Evolutionary conservation across 2,329 filamentous ascomycete genomes (phyloP), one percentile per base, ranked within the genome.

Genomic region (Lomentospora prolificans): DNA sequence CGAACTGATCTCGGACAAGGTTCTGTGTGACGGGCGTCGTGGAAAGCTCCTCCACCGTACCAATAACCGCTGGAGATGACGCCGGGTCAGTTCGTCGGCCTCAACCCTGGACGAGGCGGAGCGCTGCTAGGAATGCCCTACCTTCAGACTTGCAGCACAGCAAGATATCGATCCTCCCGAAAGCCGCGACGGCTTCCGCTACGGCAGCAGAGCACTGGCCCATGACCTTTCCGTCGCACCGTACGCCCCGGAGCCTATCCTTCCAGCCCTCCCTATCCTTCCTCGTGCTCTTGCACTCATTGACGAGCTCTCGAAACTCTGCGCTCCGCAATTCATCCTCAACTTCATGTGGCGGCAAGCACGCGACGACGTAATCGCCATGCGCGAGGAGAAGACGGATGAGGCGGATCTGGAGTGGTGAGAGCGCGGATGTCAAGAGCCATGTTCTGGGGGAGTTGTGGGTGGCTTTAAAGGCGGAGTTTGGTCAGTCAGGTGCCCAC

Each of bases 61-160:
- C 94, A 31, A 97, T 83, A 30, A 96, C 82, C 60, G 90, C 89
- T 90, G 28, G n/a, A 41, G 7, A 39, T n/a, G 17, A 10, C 9
- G 14, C 19, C 19, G 14, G n/a, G n/a, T 41, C 19, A 41, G 36
- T 17, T 53, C 51, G n/a, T 12, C 22, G 14, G 24, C 25, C 14
- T 50, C 46, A 24, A n/a, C 5, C n/a, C n/a, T n/a, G n/a, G n/a
- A n/a, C n/a, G n/a, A n/a, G n/a, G n/a, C n/a, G n/a, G n/a, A n/a
- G n/a, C n/a, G n/a, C n/a, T n/a, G n/a, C n/a, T 12, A 60, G 17
- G 2, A 48, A 48, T n/a, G n/a, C n/a, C 70, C 58, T 75, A 89
- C 87, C 85, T 79, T 96, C 89, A 58, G 86, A 94, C 57, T 87
- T 88, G 72, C 90, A 95, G 69, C 90, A 96, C 39, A 97, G 78